A percentile compares a stretch with the other conserved stretches of the same genome.
phyloP scores from a whole-genome alignment of 306 rosid species.

The Cucurbita ficifolia region DNA sequence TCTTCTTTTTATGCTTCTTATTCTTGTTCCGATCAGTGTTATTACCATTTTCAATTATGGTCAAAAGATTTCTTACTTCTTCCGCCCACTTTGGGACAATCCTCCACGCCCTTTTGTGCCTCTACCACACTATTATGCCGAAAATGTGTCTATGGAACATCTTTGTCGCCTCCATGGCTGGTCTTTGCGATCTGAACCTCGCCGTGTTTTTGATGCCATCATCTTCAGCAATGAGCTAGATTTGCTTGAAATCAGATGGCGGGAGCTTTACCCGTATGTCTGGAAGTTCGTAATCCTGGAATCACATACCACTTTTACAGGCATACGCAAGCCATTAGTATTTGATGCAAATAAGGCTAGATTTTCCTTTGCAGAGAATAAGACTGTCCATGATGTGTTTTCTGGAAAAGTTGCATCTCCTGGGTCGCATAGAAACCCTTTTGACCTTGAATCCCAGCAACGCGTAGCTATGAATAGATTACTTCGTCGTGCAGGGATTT shows the following conservation, averaged over 20 bases:
- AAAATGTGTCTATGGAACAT: conserved; percentile 63
- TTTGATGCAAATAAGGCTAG: conserved; percentile 32
- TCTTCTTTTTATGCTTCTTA: conserved; percentile 20
- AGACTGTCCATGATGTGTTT: conserved; percentile 28
- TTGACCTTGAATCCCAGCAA: conserved; percentile 47
- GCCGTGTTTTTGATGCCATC: conserved; percentile 54
- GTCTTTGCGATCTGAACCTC: conserved; percentile 58
- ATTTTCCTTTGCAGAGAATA: conserved; percentile 47
- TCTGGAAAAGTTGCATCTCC: conserved; percentile 31
- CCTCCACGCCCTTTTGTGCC: conserved; percentile 48
- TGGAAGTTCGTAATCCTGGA: conserved; percentile 70
- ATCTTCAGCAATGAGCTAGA: conserved; percentile 90
- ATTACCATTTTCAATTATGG: conserved; percentile 28
- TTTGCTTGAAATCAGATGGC: conserved; percentile 77
- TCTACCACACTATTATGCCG: conserved; percentile 79
- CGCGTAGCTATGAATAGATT: conserved; percentile 52
- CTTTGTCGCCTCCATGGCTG: conserved; percentile 80
- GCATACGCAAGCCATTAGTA: conserved; percentile 58
- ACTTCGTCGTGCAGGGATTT: conserved; percentile 44
- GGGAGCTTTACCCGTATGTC: conserved; percentile 58
- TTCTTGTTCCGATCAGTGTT: conserved; percentile 30
- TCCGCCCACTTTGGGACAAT: conserved; percentile 85
- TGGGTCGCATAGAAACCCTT: conserved; percentile 45
- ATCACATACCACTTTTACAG: conserved; percentile 70
- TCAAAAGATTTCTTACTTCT: conserved; percentile 53